phyloP scores from a whole-genome alignment of 768 basidiomycete genomes.

The Pleurotus sapidus region DNA sequence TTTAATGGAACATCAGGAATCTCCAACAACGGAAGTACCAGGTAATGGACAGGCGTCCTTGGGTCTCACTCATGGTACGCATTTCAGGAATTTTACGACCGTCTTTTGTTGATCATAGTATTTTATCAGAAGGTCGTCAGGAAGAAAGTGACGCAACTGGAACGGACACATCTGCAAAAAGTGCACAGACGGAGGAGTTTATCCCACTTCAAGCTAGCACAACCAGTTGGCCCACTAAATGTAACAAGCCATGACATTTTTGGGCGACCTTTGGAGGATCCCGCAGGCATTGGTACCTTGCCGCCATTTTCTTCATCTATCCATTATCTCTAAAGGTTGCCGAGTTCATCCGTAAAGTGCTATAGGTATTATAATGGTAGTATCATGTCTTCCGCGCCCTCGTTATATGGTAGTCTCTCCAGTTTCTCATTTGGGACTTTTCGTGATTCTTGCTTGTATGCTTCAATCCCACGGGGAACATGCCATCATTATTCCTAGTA shows the following conservation, averaged over 20 bases:
- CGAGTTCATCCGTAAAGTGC: constrained; percentile 16
- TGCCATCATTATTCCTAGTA: too few relatives aligned
- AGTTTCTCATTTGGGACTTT: constrained; percentile 2
- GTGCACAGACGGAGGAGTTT: too few relatives aligned
- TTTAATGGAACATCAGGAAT: neutral
- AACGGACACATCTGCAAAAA: too few relatives aligned
- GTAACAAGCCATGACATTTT: constrained; percentile 13
- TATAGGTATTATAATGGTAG: constrained; percentile 7
- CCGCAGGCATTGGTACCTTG: constrained; percentile 12
- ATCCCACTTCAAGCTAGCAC: neutral
- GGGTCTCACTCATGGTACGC: too few relatives aligned
- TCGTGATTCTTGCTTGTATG: too few relatives aligned
- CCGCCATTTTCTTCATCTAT: constrained; percentile 12
- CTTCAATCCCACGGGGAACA: too few relatives aligned
- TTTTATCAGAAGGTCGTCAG: too few relatives aligned
- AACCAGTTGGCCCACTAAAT: neutral
- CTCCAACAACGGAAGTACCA: neutral
- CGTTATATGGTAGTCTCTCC: neutral
- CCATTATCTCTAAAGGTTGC: constrained; percentile 22
- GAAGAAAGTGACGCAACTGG: too few relatives aligned
- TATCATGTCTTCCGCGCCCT: neutral
- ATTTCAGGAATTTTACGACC: too few relatives aligned
- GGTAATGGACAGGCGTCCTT: neutral
- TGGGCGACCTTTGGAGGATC: constrained; percentile 15
- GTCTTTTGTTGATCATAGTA: too few relatives aligned